A percentile compares a stretch with the other conserved stretches of the same genome.
Evolutionary conservation across 805 yeast genomes (phyloP).

Genomic region (Sugiyamaella chiloensis): DNA sequence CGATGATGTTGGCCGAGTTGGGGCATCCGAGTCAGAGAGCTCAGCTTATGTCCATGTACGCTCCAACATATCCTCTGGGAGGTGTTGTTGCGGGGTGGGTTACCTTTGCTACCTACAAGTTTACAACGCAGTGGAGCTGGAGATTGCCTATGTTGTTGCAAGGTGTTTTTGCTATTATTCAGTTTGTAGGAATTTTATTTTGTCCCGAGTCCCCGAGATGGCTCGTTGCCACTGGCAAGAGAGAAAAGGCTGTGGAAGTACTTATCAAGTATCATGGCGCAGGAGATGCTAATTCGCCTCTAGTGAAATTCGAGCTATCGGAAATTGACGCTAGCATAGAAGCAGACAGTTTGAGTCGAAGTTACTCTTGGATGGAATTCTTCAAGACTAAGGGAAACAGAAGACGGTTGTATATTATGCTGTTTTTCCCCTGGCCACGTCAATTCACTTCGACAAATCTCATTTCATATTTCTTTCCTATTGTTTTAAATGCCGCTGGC

Average conservation of each 20-base stretch:
- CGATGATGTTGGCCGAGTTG: conserved; percentile 79
- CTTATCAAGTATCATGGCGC: conserved; percentile 22
- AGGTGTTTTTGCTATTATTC: conserved; percentile 2
- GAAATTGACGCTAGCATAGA: conserved; percentile 5
- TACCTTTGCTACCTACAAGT: conserved; percentile 33
- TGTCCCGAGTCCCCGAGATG: conserved; percentile 15
- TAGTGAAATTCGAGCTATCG: conserved; percentile 15
- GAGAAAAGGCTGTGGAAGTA: conserved; percentile 42
- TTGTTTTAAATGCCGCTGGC: conserved; percentile 52
- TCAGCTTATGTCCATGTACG: conserved; percentile 58
- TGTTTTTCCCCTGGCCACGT: conserved; percentile 8
- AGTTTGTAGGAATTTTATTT: neutral
- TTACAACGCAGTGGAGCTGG: conserved; percentile 19
- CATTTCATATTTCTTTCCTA: conserved; percentile 42
- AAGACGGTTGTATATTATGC: conserved; percentile 11
- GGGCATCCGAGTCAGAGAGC: conserved; percentile 61
- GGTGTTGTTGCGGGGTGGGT: conserved; percentile 76
- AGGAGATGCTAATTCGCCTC: conserved; percentile 15
- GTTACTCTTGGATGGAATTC: conserved; percentile 5
- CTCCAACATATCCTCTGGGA: conserved; percentile 68
- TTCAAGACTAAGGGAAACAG: conserved; percentile 9
- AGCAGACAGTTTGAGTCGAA: neutral
- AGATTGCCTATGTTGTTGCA: conserved; percentile 8
- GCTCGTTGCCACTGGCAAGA: conserved; percentile 33
- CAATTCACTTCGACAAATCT: conserved; percentile 20